These are phyloP conservation scores for Mikania micrantha DNA, from an alignment of 129 eudicot species.

Conservation along the genomic window DNA sequence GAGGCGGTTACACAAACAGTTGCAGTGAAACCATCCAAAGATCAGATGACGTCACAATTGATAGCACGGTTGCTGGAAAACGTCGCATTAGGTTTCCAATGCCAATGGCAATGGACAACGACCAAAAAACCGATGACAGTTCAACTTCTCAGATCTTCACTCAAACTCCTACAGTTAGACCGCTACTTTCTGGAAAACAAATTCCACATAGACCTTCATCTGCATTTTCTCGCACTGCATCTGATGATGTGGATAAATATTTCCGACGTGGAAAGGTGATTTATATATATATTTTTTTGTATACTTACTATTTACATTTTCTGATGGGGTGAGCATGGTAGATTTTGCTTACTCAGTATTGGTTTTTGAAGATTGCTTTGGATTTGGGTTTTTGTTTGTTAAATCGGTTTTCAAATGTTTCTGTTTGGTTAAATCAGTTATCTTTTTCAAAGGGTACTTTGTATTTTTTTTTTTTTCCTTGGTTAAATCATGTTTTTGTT, in stretches of 20 bases:
- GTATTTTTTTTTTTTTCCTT: too few species aligned
- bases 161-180: slow-evolving; percentile 48
- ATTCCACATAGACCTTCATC: slow-evolving; percentile 67
- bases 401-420: background rate
- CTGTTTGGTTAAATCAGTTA: background rate
- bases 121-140: slow-evolving; percentile 82
- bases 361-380: background rate
- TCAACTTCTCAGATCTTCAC: slow-evolving; percentile 59
- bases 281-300: background rate
- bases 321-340: background rate
- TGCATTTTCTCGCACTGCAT: slow-evolving; percentile 29
- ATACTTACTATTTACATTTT: background rate
- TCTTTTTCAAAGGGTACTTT: too few species aligned
- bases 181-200: slow-evolving; percentile 71
- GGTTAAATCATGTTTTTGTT: too few species aligned
- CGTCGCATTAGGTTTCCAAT: slow-evolving; percentile 55
- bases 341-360: too few species aligned
- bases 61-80: slow-evolving; percentile 74
- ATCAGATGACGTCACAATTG: slow-evolving; percentile 90
- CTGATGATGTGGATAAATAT: slow-evolving; percentile 50
- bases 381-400: background rate
- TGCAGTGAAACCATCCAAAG: slow-evolving; percentile 74
- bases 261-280: slow-evolving; percentile 54
- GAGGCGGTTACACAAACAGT: slow-evolving; percentile 62
- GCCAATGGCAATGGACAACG: slow-evolving; percentile 54